Evolutionary conservation across 78 protist species (phyloP).

Genomic region (Chrysochromulina tobinii): DNA sequence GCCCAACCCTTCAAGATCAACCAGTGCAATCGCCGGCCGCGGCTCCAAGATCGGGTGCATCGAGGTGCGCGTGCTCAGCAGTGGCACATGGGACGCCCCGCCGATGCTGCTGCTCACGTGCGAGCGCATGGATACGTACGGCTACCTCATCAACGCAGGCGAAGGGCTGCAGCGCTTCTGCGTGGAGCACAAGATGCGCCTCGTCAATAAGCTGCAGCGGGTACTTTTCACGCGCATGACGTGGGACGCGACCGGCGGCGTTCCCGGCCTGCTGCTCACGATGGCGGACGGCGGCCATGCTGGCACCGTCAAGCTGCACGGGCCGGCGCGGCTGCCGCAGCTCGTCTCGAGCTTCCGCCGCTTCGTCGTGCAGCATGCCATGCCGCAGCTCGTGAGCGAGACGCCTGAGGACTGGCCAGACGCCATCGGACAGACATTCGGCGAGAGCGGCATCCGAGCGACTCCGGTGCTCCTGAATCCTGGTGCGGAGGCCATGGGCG

Average conservation of each 20-base stretch:
- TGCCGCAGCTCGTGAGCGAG: background rate
- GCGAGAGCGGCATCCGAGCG: background rate
- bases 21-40: no score
- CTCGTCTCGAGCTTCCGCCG: background rate
- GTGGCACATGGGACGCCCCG: background rate
- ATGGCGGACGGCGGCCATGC: background rate
- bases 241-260: conserved; percentile 31
- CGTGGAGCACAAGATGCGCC: conserved; percentile 8
- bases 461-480: background rate
- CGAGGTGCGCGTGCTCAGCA: background rate
- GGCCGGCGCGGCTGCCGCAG: background rate
- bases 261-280: conserved; percentile 36
- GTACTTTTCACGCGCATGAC: conserved; percentile 27
- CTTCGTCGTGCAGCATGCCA: background rate
- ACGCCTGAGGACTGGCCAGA: no score
- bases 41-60: background rate
- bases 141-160: conserved; percentile 28
- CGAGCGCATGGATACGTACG: background rate
- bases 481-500: background rate
- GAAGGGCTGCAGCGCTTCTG: conserved; percentile 54
- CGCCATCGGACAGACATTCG: background rate
- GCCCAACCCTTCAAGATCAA: no score
- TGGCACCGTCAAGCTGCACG: background rate
- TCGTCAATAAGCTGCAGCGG: background rate
- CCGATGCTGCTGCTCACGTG: background rate